These are phyloP conservation scores for Phellopilus nigrolimitatus DNA, from an alignment of 1,284 basidiomycete genomes.

Conservation along the genomic window DNA sequence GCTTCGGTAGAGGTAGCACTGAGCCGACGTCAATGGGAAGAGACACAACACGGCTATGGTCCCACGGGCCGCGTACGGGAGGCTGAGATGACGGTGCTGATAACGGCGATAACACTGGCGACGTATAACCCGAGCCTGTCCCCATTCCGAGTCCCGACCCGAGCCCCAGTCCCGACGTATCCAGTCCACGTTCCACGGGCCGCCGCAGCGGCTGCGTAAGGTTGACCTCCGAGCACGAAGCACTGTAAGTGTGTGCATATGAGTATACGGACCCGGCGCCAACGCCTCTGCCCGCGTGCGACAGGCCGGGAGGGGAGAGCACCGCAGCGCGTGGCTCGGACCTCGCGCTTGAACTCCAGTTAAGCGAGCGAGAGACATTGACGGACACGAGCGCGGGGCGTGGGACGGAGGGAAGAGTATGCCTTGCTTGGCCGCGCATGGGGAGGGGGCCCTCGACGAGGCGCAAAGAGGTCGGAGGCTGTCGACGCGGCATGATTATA, in stretches of 20 bases:
- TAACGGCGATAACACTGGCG: conserved; percentile 1
- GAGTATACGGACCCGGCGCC: not conserved
- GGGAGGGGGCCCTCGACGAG: conserved; percentile 53
- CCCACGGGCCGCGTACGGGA: conserved; percentile 47
- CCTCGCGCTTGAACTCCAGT: not conserved
- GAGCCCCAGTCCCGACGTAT: not conserved
- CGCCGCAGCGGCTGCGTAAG: not conserved
- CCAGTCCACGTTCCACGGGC: conserved; percentile 9
- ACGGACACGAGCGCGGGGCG: conserved; percentile 43
- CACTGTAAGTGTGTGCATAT: not conserved
- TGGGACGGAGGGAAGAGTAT: conserved; percentile 53
- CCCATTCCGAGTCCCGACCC: conserved; percentile 1
- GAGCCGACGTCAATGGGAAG: conserved; percentile 42
- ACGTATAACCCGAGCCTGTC: not conserved
- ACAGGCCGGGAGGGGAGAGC: not conserved
- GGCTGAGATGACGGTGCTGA: conserved; percentile 5
- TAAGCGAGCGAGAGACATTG: conserved; percentile 27
- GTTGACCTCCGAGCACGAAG: not conserved
- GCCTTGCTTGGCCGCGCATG: conserved; percentile 47
- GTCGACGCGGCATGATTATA: conserved; percentile 50
- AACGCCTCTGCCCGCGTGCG: not conserved
- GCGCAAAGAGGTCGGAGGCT: conserved; percentile 53
- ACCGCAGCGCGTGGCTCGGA: not conserved
- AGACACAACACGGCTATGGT: conserved; percentile 43
- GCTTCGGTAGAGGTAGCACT: conserved; percentile 42